Conservation (phyloP, 1,139 yeast species). For the Hyphopichia fennica region DNA sequence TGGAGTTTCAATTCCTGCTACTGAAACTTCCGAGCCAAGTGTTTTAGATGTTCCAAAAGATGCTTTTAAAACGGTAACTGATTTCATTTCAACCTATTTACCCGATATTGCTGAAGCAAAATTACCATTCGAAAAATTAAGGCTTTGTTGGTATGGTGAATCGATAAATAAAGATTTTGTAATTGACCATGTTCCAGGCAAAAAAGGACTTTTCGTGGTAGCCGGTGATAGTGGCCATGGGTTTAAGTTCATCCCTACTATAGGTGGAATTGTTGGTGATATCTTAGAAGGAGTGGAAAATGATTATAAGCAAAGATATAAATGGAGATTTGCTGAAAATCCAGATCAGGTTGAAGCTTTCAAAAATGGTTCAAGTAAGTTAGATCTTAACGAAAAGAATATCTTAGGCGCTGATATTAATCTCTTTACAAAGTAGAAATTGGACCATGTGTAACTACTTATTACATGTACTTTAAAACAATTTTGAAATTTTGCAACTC, state of each 20-base stretch:
- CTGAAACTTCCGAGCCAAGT: neutral
- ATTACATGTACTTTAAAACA: too few relatives aligned
- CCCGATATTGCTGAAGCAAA: slow-evolving; percentile 4
- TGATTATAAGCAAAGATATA: slow-evolving; percentile 19
- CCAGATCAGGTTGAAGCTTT: neutral
- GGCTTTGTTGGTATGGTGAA: slow-evolving; percentile 34
- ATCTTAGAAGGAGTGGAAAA: slow-evolving; percentile 18
- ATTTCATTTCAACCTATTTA: slow-evolving; percentile 3
- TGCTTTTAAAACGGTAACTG: slow-evolving; percentile 2
- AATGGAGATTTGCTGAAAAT: slow-evolving; percentile 20
- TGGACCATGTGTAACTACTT: too few relatives aligned
- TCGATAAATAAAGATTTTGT: slow-evolving; percentile 36
- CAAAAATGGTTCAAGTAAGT: neutral
- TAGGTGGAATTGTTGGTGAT: slow-evolving; percentile 25
- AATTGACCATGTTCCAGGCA: slow-evolving; percentile 31
- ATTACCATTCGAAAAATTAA: slow-evolving; percentile 3
- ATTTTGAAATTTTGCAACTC: too few relatives aligned
- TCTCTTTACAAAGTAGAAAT: neutral
- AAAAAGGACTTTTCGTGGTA: slow-evolving; percentile 30
- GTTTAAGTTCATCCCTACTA: slow-evolving; percentile 24
- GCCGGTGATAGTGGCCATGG: slow-evolving; percentile 43
- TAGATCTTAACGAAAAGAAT: neutral
- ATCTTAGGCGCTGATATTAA: slow-evolving; percentile 1
- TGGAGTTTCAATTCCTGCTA: slow-evolving; percentile 3
- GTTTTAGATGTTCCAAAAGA: slow-evolving; percentile 2